A percentile compares a stretch with the other conserved stretches of the same genome.
These are phyloP conservation scores for Bipolaris oryzae DNA, from an alignment of 2,329 filamentous ascomycete species.

Conservation along the genomic window DNA sequence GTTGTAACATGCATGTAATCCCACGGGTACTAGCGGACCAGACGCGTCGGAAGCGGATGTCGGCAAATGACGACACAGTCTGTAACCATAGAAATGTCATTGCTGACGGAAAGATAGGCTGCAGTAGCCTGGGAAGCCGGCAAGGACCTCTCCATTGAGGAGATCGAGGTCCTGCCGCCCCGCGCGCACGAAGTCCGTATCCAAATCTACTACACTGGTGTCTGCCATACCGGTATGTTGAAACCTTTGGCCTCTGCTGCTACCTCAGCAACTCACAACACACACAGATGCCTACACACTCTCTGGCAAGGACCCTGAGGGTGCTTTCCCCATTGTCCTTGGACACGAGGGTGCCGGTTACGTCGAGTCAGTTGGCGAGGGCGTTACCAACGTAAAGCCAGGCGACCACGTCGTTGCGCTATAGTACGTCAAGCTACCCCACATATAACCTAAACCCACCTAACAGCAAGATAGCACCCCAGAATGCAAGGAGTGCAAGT, in stretches of 20 bases:
- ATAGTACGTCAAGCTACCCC: slow-evolving; percentile 43
- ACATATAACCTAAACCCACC: neutral
- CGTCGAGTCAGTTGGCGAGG: slow-evolving; percentile 73
- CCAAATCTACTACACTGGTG: slow-evolving; percentile 95
- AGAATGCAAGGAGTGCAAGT: slow-evolving; percentile 98
- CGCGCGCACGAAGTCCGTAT: slow-evolving; percentile 95
- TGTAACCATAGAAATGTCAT: neutral
- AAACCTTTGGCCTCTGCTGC: neutral
- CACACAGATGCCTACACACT: slow-evolving; percentile 66
- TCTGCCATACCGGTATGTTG: slow-evolving; percentile 88
- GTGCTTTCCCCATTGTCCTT: slow-evolving; percentile 52
- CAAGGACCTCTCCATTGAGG: slow-evolving; percentile 86
- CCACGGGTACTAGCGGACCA: slow-evolving; percentile 13
- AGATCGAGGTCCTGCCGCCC: slow-evolving; percentile 88
- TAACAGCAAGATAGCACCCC: slow-evolving; percentile 70
- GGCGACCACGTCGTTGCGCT: slow-evolving; percentile 77
- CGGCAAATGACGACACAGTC: slow-evolving; percentile 1
- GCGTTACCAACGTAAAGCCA: slow-evolving; percentile 90
- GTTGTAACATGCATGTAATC: slow-evolving; percentile 4
- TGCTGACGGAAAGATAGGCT: slow-evolving; percentile 60
- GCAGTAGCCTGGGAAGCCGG: slow-evolving; percentile 97
- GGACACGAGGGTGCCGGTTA: slow-evolving; percentile 53
- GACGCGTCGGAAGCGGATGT: neutral
- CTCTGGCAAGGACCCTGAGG: slow-evolving; percentile 91
- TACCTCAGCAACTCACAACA: neutral